Evolutionary conservation across 352 stramenopile genomes (phyloP), one percentile per base, ranked within the genome.

Genomic region (Globisporangium solare): DNA sequence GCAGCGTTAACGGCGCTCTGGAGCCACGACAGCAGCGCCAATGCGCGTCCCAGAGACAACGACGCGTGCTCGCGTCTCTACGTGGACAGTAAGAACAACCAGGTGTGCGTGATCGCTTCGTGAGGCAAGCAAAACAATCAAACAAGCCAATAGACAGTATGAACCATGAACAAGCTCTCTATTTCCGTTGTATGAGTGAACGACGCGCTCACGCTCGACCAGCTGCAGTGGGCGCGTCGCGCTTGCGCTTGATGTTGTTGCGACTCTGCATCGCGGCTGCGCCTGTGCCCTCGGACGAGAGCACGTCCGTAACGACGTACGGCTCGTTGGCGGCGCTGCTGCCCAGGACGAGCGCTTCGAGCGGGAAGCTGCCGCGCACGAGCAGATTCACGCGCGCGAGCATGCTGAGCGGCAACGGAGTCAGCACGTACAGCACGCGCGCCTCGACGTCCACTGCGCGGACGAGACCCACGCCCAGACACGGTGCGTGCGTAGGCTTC

Each of bases 241-340:
- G 80, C 64, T 94, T 94, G 41, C 85, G 83, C 62, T 94, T 94
- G 57, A 94, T 68, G 60, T 92, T 94, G 65, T 94, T 88, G 56
- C 85, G 82, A 60, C 83, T 93, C 58, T 94, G 78, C 85, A 94
- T 94, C 42, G 68, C 73, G 12, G 70, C 68, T 8, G 85, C 85
- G 15, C 85, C 85, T 0, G 85, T 91, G 60, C 85, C 85, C 45
- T 91, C 80, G 7, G 79, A 75, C 21, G 77, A 50, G 15, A 94
- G 63, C 31, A 92, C 74, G 58, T 92, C 81, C 14, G 72, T 72
- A 40, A 92, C 80, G 31, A 78, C 69, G 64, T 92, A 91, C 13
- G 80, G 83, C 49, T 70, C 51, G 62, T 80, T 70, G 15, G 62
- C 62, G 7, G 68, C 51, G n/a, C 66, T 67, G 21, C 73, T 70